Evolutionary conservation across 2,329 filamentous ascomycete species (phyloP).

Genomic region (Aspergillus piperis): DNA sequence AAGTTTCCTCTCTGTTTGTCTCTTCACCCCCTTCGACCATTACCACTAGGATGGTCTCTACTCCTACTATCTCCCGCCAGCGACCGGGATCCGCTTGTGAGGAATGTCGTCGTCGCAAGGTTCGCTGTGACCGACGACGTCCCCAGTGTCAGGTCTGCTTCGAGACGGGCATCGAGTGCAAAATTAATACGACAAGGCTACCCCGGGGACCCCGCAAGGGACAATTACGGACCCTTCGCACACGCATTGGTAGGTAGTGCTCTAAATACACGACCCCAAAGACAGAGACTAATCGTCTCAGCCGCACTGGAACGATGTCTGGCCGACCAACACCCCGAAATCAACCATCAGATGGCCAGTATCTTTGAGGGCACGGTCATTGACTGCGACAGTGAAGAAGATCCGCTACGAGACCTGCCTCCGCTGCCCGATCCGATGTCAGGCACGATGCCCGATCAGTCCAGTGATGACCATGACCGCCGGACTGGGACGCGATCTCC

Average conservation of each 20-base stretch:
- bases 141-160: constrained; percentile 32
- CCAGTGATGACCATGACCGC: neutral
- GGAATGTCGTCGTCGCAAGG: constrained; percentile 33
- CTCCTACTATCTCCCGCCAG: constrained; percentile 25
- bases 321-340: constrained; percentile 28
- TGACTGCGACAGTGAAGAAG: constrained; percentile 21
- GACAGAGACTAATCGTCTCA: constrained; percentile 10
- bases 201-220: constrained; percentile 33
- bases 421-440: neutral
- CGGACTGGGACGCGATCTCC: constrained; percentile 12
- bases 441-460: neutral
- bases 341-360: constrained; percentile 19
- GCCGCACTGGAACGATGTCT: constrained; percentile 31
- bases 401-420: constrained; percentile 14
- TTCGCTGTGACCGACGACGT: constrained; percentile 29
- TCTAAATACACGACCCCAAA: neutral
- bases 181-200: constrained; percentile 27
- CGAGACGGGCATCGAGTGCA: constrained; percentile 31
- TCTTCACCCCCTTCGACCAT: neutral
- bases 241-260: constrained; percentile 28
- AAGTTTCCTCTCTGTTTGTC: neutral
- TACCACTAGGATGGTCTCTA: constrained; percentile 12
- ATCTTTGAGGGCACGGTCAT: constrained; percentile 16
- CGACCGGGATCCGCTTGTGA: constrained; percentile 33
- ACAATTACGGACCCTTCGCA: constrained; percentile 30